A percentile compares a stretch with the other conserved stretches of the same genome.
Conservation (phyloP, 139 green algal species). For the Edaphochlamys debaryana region DNA sequence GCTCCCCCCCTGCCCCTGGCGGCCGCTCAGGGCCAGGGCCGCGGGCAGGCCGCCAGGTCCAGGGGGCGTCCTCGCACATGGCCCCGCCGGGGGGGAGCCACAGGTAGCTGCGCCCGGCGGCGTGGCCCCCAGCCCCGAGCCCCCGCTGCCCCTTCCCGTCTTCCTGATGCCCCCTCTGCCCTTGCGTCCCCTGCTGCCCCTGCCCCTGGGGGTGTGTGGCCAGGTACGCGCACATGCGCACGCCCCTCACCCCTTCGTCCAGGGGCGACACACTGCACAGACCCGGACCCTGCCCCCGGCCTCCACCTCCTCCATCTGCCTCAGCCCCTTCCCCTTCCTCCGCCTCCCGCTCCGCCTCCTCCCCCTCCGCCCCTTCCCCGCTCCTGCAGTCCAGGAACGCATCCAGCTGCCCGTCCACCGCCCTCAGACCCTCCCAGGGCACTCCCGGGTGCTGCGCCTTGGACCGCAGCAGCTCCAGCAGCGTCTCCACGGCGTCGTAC, state of each 20-base stretch:
- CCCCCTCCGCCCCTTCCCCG: not conserved
- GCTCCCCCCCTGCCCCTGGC: no score
- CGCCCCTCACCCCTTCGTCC: not conserved
- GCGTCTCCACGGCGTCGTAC: slow-evolving; percentile 52
- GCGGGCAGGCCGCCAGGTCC: no score
- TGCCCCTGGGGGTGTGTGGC: no score
- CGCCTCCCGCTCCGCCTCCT: not conserved
- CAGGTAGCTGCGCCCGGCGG: no score
- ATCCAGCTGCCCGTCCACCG: slow-evolving; percentile 11
- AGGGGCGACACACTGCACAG: slow-evolving; percentile 25
- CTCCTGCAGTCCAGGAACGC: slow-evolving; percentile 30
- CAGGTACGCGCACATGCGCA: no score
- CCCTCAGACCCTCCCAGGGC: slow-evolving; percentile 6
- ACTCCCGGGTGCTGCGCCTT: slow-evolving; percentile 11
- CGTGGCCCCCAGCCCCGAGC: no score
- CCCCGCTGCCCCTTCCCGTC: no score
- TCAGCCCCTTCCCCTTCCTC: not conserved
- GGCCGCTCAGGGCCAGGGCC: no score
- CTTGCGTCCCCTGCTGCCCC: no score
- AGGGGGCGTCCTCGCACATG: no score
- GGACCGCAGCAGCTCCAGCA: slow-evolving; percentile 41
- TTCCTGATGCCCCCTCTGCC: no score
- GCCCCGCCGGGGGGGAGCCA: no score
- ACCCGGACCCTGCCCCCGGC: not conserved
- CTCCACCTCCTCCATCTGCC: not conserved